Evolutionary conservation across 2,329 filamentous ascomycete genomes (phyloP).

Genomic region (Pseudogymnoascus sp.): DNA sequence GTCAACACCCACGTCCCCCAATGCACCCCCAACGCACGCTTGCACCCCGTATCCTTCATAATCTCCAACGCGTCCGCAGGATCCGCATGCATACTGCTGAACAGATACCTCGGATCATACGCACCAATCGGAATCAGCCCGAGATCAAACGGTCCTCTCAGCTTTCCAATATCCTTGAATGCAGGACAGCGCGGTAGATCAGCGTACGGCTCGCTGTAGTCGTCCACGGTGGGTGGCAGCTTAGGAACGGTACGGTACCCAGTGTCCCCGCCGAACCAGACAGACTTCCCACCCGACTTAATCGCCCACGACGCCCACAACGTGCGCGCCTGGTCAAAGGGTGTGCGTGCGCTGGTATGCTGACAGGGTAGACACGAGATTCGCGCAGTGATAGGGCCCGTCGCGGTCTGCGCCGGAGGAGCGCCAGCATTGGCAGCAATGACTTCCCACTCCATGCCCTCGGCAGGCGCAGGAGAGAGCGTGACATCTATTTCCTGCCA

Average conservation of each 20-base stretch:
- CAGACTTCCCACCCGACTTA: conserved; percentile 62
- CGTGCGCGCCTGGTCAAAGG: conserved; percentile 61
- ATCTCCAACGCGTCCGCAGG: conserved; percentile 86
- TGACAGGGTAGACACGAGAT: conserved; percentile 79
- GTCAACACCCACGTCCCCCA: conserved; percentile 85
- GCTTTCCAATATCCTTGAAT: conserved; percentile 73
- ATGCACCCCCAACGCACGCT: conserved; percentile 75
- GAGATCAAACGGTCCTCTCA: conserved; percentile 80
- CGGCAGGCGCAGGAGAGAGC: conserved; percentile 39
- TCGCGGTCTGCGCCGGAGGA: conserved; percentile 25
- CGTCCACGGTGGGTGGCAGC: conserved; percentile 54
- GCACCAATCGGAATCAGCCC: conserved; percentile 91
- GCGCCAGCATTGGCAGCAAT: conserved; percentile 21
- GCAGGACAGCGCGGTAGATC: conserved; percentile 69
- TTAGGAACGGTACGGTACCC: conserved; percentile 75
- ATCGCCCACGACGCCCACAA: conserved; percentile 88
- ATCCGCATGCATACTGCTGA: conserved; percentile 77
- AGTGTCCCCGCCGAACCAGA: conserved; percentile 87
- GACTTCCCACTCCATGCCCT: conserved; percentile 17
- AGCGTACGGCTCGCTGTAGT: conserved; percentile 61
- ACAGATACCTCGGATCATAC: conserved; percentile 64
- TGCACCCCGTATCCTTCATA: conserved; percentile 74
- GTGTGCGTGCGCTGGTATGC: conserved; percentile 64
- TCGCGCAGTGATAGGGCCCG: conserved; percentile 56
- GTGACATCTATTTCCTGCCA: conserved; percentile 78